Percentiles rank a stretch among this genome's conserved stretches.
phyloP scores from a whole-genome alignment of 1,284 basidiomycete genomes.

The Chondrostereum purpureum region DNA sequence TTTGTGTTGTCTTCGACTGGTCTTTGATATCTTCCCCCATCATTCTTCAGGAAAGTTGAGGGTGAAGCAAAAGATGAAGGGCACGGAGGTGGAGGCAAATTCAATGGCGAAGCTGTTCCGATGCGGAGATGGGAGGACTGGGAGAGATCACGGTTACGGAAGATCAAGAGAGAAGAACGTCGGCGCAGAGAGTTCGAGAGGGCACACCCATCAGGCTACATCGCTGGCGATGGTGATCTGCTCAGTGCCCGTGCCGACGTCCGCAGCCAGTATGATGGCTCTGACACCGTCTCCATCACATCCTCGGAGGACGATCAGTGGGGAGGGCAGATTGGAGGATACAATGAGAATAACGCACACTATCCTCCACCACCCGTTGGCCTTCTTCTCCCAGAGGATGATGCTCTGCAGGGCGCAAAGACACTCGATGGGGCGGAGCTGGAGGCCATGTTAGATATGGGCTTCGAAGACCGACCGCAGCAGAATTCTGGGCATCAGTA shows the following conservation, averaged over 20 bases:
- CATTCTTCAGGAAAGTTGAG: constrained; percentile 90
- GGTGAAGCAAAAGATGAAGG: constrained; percentile 77
- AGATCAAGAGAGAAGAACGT: constrained; percentile 85
- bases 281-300: constrained; percentile 69
- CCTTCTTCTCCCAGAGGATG: constrained; percentile 41
- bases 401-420: constrained; percentile 43
- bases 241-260: constrained; percentile 49
- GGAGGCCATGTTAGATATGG: constrained; percentile 83
- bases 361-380: constrained; percentile 83
- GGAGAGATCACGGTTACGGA: constrained; percentile 95
- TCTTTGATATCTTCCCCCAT: constrained; percentile 12
- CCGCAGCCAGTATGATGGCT: constrained; percentile 63
- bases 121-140: constrained; percentile 98
- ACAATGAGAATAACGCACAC: constrained; percentile 77
- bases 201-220: constrained; percentile 61
- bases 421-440: constrained; percentile 72
- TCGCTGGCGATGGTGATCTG: constrained; percentile 53
- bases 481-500: constrained; percentile 21
- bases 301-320: constrained; percentile 93
- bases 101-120: constrained; percentile 65
- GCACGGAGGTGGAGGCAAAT: constrained; percentile 64
- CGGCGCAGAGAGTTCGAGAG: constrained; percentile 77
- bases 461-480: constrained; percentile 70
- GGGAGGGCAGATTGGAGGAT: constrained; percentile 80
- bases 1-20: constrained; percentile 10